Conservation (phyloP, 2,329 filamentous ascomycete species). For the Salinomyces thailandicus region DNA sequence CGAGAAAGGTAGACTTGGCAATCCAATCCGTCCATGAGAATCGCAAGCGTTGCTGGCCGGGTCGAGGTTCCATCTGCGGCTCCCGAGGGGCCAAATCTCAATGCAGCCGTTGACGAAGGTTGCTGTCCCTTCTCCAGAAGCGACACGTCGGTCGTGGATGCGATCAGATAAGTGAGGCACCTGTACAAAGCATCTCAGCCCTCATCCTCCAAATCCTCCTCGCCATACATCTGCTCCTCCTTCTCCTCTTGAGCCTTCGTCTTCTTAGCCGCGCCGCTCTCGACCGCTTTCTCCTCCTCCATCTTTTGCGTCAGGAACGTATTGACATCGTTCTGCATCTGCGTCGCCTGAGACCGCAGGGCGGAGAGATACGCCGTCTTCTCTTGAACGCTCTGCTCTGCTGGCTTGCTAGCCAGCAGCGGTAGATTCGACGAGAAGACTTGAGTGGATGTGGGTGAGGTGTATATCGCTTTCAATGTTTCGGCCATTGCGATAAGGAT, state of each 20-base stretch:
- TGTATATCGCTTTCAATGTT: conserved; percentile 18
- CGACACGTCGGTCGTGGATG: too few species aligned
- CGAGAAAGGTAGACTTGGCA: too few species aligned
- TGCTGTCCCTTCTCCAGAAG: too few species aligned
- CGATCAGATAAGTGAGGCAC: too few species aligned
- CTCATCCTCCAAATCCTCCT: conserved; percentile 59
- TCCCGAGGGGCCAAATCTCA: too few species aligned
- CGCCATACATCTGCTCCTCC: conserved; percentile 69
- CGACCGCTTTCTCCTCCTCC: conserved; percentile 56
- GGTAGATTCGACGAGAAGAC: conserved; percentile 17
- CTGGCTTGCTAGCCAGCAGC: conserved; percentile 8
- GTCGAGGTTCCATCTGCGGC: too few species aligned
- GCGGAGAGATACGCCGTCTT: conserved; percentile 51
- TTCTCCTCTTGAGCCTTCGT: conserved; percentile 26
- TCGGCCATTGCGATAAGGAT: too few species aligned
- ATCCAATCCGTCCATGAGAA: too few species aligned
- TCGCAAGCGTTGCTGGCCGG: too few species aligned
- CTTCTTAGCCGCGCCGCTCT: conserved; percentile 23
- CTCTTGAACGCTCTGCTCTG: conserved; percentile 26
- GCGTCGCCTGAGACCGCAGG: conserved; percentile 47
- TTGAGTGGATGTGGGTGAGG: conserved; percentile 14
- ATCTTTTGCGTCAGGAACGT: conserved; percentile 60
- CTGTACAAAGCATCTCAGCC: conserved; percentile 7
- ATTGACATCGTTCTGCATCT: conserved; percentile 59
- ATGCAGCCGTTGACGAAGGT: too few species aligned